Percentiles rank a stretch among this genome's conserved stretches.
These are phyloP conservation scores for Phytopythium cucurbitacearum DNA, from an alignment of 352 stramenopile genomes.

Conservation along the genomic window DNA sequence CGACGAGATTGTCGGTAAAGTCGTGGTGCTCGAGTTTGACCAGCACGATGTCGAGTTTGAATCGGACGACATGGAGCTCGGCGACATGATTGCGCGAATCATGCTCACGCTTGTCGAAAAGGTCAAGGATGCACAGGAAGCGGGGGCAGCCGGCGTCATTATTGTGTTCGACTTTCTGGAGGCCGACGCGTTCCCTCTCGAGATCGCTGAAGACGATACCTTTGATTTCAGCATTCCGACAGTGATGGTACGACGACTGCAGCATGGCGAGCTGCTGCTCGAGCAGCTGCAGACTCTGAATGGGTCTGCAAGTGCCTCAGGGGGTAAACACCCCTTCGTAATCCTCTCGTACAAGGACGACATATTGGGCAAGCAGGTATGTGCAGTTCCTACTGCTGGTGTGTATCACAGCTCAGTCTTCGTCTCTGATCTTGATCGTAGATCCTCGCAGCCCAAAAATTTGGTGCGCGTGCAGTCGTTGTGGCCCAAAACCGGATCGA, in stretches of 20 bases:
- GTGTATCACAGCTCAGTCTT: neutral
- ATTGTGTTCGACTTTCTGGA: slow-evolving; percentile 71
- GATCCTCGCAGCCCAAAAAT: slow-evolving; percentile 59
- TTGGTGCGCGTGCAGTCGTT: slow-evolving; percentile 61
- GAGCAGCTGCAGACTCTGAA: slow-evolving; percentile 24
- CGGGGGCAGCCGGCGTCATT: slow-evolving; percentile 45
- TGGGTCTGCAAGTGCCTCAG: neutral
- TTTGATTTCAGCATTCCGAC: slow-evolving; percentile 59
- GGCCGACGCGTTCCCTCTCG: slow-evolving; percentile 58
- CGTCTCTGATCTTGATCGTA: slow-evolving; percentile 7
- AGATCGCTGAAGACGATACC: slow-evolving; percentile 39
- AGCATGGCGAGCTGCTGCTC: slow-evolving; percentile 51
- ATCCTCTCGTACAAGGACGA: slow-evolving; percentile 64
- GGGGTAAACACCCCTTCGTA: slow-evolving; percentile 24
- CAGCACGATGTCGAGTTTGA: slow-evolving; percentile 55
- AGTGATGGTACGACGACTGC: slow-evolving; percentile 59
- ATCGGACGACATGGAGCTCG: slow-evolving; percentile 43
- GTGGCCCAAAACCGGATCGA: slow-evolving; percentile 56
- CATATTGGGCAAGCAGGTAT: slow-evolving; percentile 64
- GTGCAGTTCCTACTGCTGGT: neutral
- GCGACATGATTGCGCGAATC: slow-evolving; percentile 53
- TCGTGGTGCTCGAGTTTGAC: slow-evolving; percentile 71
- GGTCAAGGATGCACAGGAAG: slow-evolving; percentile 64
- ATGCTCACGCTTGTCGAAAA: slow-evolving; percentile 70
- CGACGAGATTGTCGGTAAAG: slow-evolving; percentile 52